Evolutionary conservation across 2,329 filamentous ascomycete species (phyloP).

Genomic region (Ascocoryne sarcoides): DNA sequence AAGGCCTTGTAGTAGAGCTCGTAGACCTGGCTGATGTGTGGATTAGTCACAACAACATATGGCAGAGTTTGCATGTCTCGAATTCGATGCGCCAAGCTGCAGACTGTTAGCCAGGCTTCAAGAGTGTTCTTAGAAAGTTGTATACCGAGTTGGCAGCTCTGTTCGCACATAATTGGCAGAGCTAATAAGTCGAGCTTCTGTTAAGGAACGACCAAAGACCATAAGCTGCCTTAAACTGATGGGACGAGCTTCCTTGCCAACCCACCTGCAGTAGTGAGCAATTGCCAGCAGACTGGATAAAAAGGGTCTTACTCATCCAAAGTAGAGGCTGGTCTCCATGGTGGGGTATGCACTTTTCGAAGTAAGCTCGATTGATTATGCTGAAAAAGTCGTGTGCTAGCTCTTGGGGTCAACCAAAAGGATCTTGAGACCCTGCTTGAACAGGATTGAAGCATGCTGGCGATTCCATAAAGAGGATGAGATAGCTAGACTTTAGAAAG

Average conservation of each 20-base stretch:
- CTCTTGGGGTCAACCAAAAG: slow-evolving; percentile 21
- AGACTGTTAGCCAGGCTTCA: slow-evolving; percentile 1
- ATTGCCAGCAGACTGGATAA: background rate
- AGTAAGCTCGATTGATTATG: background rate
- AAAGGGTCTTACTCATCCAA: slow-evolving; percentile 50
- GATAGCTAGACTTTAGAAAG: too few species aligned
- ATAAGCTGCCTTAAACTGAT: slow-evolving; percentile 94
- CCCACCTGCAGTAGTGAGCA: slow-evolving; percentile 57
- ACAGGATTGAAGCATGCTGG: slow-evolving; percentile 28
- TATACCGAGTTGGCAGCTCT: slow-evolving; percentile 76
- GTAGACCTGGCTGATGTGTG: slow-evolving; percentile 89
- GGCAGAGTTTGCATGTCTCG: slow-evolving; percentile 96
- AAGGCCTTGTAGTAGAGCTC: slow-evolving; percentile 97
- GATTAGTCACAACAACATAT: slow-evolving; percentile 93
- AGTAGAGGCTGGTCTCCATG: slow-evolving; percentile 56
- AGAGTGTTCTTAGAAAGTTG: background rate
- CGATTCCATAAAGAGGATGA: slow-evolving; percentile 24
- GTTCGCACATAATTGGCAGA: slow-evolving; percentile 97
- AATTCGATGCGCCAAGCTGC: slow-evolving; percentile 80
- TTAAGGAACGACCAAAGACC: slow-evolving; percentile 91
- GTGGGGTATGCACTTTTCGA: slow-evolving; percentile 21
- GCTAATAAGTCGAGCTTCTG: slow-evolving; percentile 79
- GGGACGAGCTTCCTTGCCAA: slow-evolving; percentile 83
- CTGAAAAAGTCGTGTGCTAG: slow-evolving; percentile 4
- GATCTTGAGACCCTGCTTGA: slow-evolving; percentile 25